phyloP scores from a whole-genome alignment of 495 filamentous ascomycete genomes.

The Hypoxylon subgilvum region DNA sequence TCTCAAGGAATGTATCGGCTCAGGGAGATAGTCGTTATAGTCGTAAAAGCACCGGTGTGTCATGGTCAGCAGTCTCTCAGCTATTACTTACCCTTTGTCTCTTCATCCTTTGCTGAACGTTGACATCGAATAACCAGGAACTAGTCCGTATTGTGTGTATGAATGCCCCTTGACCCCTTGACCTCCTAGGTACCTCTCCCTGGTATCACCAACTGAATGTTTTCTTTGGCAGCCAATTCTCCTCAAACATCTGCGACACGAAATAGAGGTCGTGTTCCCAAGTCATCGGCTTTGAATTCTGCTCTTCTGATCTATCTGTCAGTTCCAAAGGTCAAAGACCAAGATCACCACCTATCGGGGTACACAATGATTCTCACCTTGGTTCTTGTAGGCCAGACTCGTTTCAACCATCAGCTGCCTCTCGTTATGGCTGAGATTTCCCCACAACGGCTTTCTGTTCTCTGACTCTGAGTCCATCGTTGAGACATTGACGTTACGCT shows the following conservation, averaged over 20 bases:
- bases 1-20: too few species aligned
- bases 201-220: constrained; percentile 15
- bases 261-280: constrained; percentile 44
- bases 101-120: not conserved
- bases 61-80: not conserved
- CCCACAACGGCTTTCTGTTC: constrained; percentile 23
- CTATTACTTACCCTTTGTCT: too few species aligned
- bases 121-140: not conserved
- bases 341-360: too few species aligned
- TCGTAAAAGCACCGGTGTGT: too few species aligned
- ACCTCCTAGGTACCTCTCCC: not conserved
- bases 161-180: not conserved
- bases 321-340: not conserved
- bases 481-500: constrained; percentile 30
- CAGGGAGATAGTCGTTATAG: not conserved
- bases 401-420: constrained; percentile 26
- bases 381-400: constrained; percentile 19
- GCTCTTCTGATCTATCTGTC: constrained; percentile 1
- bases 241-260: constrained; percentile 44
- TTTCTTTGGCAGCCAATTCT: constrained; percentile 28
- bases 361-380: constrained; percentile 14
- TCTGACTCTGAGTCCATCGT: constrained; percentile 12
- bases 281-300: not conserved
- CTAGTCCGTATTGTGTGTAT: not conserved
- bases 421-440: constrained; percentile 8